Evolutionary conservation across 129 eudicot species (phyloP).

Genomic region (Lactuca saligna): DNA sequence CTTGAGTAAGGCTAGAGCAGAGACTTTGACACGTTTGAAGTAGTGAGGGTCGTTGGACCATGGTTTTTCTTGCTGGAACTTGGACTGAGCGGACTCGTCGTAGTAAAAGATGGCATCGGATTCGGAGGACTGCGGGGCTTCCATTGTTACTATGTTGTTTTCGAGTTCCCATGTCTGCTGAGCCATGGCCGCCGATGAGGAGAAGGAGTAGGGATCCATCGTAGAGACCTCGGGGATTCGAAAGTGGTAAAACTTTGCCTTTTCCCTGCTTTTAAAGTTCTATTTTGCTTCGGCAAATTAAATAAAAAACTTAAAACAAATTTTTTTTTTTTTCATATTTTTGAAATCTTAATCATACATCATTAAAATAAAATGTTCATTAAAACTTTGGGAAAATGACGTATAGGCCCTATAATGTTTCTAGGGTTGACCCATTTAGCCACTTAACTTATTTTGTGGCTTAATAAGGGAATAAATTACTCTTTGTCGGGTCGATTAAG

Average conservation of each 20-base stretch:
- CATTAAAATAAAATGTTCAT: too few species aligned
- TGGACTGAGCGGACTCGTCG: slow-evolving; percentile 86
- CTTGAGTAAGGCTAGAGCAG: slow-evolving; percentile 87
- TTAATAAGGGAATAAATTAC: too few species aligned
- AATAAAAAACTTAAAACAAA: too few species aligned
- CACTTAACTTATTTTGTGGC: too few species aligned
- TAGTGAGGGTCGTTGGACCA: slow-evolving; percentile 84
- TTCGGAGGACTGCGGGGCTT: slow-evolving; percentile 37
- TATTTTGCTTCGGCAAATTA: too few species aligned
- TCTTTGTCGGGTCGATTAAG: too few species aligned
- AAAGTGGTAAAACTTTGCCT: neutral
- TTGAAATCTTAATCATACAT: too few species aligned
- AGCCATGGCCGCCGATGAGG: slow-evolving; percentile 70
- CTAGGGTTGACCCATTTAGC: too few species aligned
- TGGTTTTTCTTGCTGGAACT: slow-evolving; percentile 85
- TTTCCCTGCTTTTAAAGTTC: neutral
- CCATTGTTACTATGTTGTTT: slow-evolving; percentile 71
- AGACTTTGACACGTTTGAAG: slow-evolving; percentile 86
- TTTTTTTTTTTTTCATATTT: too few species aligned
- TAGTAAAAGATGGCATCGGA: slow-evolving; percentile 84
- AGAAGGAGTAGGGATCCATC: slow-evolving; percentile 66
- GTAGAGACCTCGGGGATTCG: neutral
- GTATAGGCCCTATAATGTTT: too few species aligned
- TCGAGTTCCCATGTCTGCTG: slow-evolving; percentile 92
- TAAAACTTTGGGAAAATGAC: too few species aligned